Percentiles rank a stretch among this genome's conserved stretches.
These are phyloP conservation scores for Jackrogersella multiformis DNA, from an alignment of 495 filamentous ascomycete species.

Conservation along the genomic window DNA sequence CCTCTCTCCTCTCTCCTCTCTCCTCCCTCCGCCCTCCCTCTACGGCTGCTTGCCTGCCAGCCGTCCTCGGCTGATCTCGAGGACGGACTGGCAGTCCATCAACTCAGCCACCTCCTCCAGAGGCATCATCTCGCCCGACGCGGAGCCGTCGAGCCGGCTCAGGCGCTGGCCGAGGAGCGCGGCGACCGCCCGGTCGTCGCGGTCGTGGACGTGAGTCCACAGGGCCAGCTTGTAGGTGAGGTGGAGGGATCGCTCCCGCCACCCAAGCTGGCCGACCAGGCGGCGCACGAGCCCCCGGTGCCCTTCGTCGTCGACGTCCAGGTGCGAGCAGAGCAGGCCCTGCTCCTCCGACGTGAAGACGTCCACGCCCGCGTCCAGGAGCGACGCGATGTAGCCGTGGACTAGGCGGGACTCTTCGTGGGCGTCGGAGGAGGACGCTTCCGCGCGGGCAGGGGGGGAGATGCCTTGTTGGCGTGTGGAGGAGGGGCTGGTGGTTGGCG, in stretches of 20 bases:
- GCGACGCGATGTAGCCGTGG: background rate
- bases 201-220: constrained; percentile 6
- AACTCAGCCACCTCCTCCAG: constrained; percentile 16
- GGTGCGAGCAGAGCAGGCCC: background rate
- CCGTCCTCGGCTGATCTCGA: constrained; percentile 46
- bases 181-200: background rate
- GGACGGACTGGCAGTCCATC: constrained; percentile 47
- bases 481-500: background rate
- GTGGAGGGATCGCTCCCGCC: background rate
- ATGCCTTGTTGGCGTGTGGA: background rate
- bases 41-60: constrained; percentile 46
- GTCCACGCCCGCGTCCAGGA: background rate
- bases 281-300: constrained; percentile 16
- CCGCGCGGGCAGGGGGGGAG: background rate
- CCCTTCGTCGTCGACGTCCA: background rate
- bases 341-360: constrained; percentile 6
- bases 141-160: background rate
- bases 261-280: constrained; percentile 2
- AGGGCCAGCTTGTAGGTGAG: constrained; percentile 10
- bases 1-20: background rate
- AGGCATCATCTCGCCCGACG: constrained; percentile 6
- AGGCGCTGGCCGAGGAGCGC: constrained; percentile 14
- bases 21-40: background rate
- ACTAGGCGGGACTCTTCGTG: background rate
- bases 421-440: background rate